Evolutionary conservation across 345 rosid species (phyloP), one percentile per base, ranked within the genome.

Genomic region (Sonneratia caseolaris): DNA sequence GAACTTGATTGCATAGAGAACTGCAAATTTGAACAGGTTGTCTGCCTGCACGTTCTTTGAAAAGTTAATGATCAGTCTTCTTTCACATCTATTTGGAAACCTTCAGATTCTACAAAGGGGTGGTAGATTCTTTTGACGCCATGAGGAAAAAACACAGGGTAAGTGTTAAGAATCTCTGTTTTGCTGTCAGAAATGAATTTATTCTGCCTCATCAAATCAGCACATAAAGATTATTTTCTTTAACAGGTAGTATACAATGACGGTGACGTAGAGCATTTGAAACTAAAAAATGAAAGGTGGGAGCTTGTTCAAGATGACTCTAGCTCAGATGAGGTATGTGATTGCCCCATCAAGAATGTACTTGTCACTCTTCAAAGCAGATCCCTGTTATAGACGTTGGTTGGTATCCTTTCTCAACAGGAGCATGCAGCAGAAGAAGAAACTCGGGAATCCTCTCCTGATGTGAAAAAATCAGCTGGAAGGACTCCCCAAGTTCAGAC

Each of bases 61-160:
- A 47, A 47, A 47, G 15, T 47, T 13, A 9, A 12, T 43, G 36
- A 36, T 35, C 8, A 32, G 19, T 42, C 66, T 70, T 61, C 51
- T 47, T 71, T 69, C 66, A 53, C 51, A 66, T 72, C 57, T 47
- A 21, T 7, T 74, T 65, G 36, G 43, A 55, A 56, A 21, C 70
- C 76, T 76, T 74, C 93, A 96, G 99, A 82, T 96, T 71, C 79
- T 96, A 96, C 43, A 57, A 82, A 45, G 99, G 99, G 74, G 76
- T 73, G 72, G 70, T 96, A 73, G 57, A 77, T 1, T 84, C 88
- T 37, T 96, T 79, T 78, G 88, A 92, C 78, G 22, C 84, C 24
- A 68, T 67, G 68, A 89, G 79, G 66, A 88, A 82, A 82, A 91
- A 47, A 85, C 99, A 96, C 81, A 79, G 64, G 93, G 99, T 96